Base-by-base conservation (phyloP, 352 stramenopile species). In the Hyaloperonospora brassicae region DNA sequence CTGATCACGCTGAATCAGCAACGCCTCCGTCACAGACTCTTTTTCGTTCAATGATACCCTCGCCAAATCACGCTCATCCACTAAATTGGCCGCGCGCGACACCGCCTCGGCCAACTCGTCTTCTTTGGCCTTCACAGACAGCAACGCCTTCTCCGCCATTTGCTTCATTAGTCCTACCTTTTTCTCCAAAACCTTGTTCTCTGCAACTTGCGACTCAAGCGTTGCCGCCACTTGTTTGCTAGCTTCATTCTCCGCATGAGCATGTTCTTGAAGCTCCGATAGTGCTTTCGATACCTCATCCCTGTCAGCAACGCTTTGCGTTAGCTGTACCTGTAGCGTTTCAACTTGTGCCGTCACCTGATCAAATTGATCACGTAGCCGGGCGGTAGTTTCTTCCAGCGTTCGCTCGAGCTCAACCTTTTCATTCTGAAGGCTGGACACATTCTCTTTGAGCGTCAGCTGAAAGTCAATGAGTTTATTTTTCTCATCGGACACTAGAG, bases 391-490 rank as follows among this genome's bases (percentile, higher is more conserved):
- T 43, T 81, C 69, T n/a, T 70, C 47, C 34, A 70, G 62, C 0
- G 58, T 66, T 43, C 67, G 52, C 47, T 79, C 61, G 0, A 77
- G 59, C n/a, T 73, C 59, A 27, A 31, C 55, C 35, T 77, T 77
- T 30, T 84, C 70, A 11, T 69, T 48, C 25, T 75, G 45, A 39
- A 79, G 57, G 36, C 41, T 46, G 2, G 54, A 59, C n/a, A 77
- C 51, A 2, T 59, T 72, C 12, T 56, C 52, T 43, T 82, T 59
- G 12, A 83, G 59, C 17, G 70, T 58, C 13, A 66, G 50, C 23
- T 74, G 67, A 6, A 66, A 57, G 2, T 61, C 59, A 35, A 55
- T 53, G 14, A 72, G 47, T 27, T 52, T 65, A 2, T 55, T 43
- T n/a, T 77, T 63, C 17, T 68, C 65, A 34, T 47, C 40, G 5